Evolutionary conservation across 108 stramenopile species (phyloP), one percentile per base, ranked within the genome.

Genomic region (Aurantiochytrium sp.): DNA sequence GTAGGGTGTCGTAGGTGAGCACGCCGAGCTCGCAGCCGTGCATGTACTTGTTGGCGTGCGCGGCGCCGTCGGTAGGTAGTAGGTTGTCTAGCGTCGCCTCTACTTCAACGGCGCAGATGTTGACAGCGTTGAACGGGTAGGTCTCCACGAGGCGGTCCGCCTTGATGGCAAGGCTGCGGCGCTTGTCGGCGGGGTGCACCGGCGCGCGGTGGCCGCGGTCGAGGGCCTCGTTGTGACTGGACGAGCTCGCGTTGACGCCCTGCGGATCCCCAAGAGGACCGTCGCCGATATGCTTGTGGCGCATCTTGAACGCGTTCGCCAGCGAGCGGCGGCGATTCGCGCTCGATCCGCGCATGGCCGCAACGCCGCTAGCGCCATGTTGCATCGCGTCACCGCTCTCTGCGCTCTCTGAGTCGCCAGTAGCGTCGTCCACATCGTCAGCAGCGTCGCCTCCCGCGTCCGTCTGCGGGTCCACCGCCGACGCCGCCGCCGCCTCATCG

Each of bases 21-120:
- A 81, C 73, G 24, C 73, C 73, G 27, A 81, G 45, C 45, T 81
- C 73, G 73, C 42, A 41, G 73, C 73, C 73, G 73, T 81, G 73
- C 39, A 48, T 41, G 45, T 81, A 81, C 39, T 6, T 12, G 0
- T 22, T 37, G 73, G 59, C 2, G 19, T 2, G 27, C 19, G 15
- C 24, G 32, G 59, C 2, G 22, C 34, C 45, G 3, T 24, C 24
- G 12, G 45, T 81, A 8, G 73, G 73, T 24, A 48, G 32, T 21
- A 48, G 45, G 19, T 17, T 81, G 45, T 41, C 73, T 6, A 81
- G 73, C 50, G 21, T 39, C 6, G 42, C 45, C 73, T 81, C 73
- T 30, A 27, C 42, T 24, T 81, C 73, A 22, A 48, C 73, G 32
- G 73, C 73, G 39, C 73, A 81, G 2, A 81, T 81, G 32, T 48